These are phyloP conservation scores for Cercospora sp. DNA, from an alignment of 2,329 filamentous ascomycete genomes.

Conservation along the genomic window DNA sequence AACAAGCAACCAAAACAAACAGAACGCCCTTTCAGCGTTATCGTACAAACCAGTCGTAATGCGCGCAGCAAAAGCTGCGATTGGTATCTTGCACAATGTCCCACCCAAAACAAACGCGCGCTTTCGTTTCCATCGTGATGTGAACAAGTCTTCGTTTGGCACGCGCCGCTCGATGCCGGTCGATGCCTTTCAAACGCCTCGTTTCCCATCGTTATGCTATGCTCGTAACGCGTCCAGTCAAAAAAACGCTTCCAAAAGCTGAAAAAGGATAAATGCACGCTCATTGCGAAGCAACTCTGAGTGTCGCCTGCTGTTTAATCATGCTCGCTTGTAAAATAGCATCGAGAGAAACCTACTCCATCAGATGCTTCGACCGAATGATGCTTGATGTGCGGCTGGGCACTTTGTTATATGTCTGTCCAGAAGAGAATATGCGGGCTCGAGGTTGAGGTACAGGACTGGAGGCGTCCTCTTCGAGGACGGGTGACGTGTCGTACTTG, in stretches of 20 bases:
- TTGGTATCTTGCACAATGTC: constrained; percentile 13
- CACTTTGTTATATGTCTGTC: constrained; percentile 7
- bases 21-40: background rate
- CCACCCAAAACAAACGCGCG: constrained; percentile 3
- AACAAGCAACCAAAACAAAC: background rate
- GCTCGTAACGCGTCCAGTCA: constrained; percentile 5
- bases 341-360: constrained; percentile 24
- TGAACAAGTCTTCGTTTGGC: background rate
- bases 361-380: constrained; percentile 13
- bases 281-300: background rate
- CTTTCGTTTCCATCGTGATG: constrained; percentile 4
- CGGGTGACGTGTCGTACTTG: constrained; percentile 21
- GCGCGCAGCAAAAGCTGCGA: constrained; percentile 14
- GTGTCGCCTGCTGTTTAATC: constrained; percentile 1
- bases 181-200: background rate
- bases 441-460: constrained; percentile 3
- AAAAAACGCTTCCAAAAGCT: constrained; percentile 12
- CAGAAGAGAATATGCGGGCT: constrained; percentile 6
- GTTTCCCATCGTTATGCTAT: constrained; percentile 1
- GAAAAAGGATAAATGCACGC: background rate
- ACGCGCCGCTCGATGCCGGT: background rate
- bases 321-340: constrained; percentile 12
- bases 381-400: constrained; percentile 14
- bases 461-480: constrained; percentile 14
- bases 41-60: constrained; percentile 11